These are phyloP conservation scores for Clarkia xantiana DNA, from an alignment of 345 rosid species.

Conservation along the genomic window DNA sequence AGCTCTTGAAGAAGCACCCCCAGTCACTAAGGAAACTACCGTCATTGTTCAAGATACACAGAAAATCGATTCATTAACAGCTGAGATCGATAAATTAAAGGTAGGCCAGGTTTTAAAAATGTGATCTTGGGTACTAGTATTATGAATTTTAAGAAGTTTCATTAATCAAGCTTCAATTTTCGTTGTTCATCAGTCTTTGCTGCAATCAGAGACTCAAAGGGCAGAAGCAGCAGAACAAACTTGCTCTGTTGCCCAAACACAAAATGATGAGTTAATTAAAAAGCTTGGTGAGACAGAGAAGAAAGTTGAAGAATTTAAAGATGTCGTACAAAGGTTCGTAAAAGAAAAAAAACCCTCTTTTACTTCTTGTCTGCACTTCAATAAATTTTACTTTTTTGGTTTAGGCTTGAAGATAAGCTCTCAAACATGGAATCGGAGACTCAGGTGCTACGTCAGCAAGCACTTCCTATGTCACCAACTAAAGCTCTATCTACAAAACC, in stretches of 20 bases:
- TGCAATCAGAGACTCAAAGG: too few relatives aligned
- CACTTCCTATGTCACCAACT: conserved; percentile 71
- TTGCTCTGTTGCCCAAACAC: too few relatives aligned
- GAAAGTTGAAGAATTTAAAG: conserved; percentile 6
- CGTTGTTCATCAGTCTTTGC: conserved; percentile 23
- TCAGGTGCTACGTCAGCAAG: conserved; percentile 81
- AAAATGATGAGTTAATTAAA: too few relatives aligned
- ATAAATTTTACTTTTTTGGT: neutral
- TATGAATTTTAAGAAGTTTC: neutral
- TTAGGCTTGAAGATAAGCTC: conserved; percentile 59
- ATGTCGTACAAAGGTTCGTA: conserved; percentile 13
- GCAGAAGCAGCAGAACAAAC: too few relatives aligned
- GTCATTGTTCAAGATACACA: conserved; percentile 67
- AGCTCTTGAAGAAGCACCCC: conserved; percentile 73
- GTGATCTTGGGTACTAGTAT: too few relatives aligned
- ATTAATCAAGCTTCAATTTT: conserved; percentile 1
- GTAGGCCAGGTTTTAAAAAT: conserved; percentile 14
- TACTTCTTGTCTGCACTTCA: neutral
- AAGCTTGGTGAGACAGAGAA: too few relatives aligned
- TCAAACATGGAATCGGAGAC: conserved; percentile 84
- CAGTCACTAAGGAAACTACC: conserved; percentile 61
- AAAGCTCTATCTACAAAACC: conserved; percentile 42
- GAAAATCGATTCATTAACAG: conserved; percentile 41
- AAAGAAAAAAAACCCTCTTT: neutral
- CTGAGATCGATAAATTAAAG: conserved; percentile 67